Percentiles rank a stretch among this genome's conserved stretches.
phyloP scores from a whole-genome alignment of 2,329 filamentous ascomycete genomes.

The Fusarium nanum region DNA sequence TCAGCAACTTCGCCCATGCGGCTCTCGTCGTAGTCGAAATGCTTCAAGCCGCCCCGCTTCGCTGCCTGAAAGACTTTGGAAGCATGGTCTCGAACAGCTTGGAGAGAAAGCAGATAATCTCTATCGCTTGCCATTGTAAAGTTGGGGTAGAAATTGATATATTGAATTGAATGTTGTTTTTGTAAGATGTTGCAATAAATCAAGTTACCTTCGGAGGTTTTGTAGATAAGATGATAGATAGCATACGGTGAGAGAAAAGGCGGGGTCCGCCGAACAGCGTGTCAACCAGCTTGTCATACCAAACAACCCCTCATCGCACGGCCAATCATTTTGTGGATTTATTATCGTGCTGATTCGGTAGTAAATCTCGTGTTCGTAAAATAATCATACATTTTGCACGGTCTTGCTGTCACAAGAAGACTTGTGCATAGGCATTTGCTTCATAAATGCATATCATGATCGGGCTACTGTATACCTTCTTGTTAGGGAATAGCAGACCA shows the following conservation, averaged over 20 bases:
- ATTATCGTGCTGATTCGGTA: neutral
- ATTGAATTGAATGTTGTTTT: neutral
- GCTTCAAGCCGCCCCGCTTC: conserved; percentile 52
- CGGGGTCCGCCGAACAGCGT: conserved; percentile 1
- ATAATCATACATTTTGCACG: neutral
- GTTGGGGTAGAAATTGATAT: fast-evolving
- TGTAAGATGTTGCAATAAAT: neutral
- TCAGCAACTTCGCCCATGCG: conserved; percentile 55
- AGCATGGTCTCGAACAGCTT: conserved; percentile 53
- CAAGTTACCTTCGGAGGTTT: neutral
- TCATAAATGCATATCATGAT: neutral
- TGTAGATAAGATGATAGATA: neutral
- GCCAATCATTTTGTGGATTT: neutral
- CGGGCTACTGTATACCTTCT: neutral
- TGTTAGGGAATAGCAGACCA: neutral
- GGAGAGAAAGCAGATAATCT: conserved; percentile 52
- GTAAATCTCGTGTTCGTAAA: neutral
- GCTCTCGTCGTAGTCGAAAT: conserved; percentile 56
- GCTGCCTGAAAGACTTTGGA: conserved; percentile 52
- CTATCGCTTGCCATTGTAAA: conserved; percentile 18
- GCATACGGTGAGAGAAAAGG: conserved; percentile 5
- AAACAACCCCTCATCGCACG: neutral
- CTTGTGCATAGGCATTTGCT: neutral
- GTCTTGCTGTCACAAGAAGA: neutral
- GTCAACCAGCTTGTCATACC: conserved; percentile 6